These are phyloP conservation scores for Calocera cornea DNA, from an alignment of 768 basidiomycete species.

Conservation along the genomic window DNA sequence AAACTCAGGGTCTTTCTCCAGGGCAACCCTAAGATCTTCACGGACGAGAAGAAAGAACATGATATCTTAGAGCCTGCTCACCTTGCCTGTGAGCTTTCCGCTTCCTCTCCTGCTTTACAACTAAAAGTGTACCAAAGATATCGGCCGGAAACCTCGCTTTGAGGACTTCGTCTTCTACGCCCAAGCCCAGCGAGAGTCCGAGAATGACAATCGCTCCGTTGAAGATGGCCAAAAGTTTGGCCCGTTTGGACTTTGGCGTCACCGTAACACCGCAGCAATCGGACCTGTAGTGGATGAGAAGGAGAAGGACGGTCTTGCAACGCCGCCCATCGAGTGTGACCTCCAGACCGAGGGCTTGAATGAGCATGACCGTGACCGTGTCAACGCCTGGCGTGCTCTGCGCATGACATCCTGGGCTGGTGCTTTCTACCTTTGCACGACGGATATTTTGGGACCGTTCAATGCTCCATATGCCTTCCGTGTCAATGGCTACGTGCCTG, in stretches of 20 bases:
- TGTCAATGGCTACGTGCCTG: constrained; percentile 8
- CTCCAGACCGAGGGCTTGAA: constrained; percentile 4
- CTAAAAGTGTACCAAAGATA: neutral
- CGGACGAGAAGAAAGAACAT: neutral
- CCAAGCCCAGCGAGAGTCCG: constrained; percentile 1
- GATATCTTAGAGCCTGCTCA: neutral
- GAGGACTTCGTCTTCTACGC: constrained; percentile 11
- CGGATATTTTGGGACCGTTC: constrained; percentile 11
- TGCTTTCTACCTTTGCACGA: constrained; percentile 15
- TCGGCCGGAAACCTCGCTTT: neutral
- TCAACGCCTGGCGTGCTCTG: constrained; percentile 10
- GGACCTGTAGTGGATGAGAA: neutral
- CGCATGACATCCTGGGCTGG: constrained; percentile 8
- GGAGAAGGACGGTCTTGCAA: neutral
- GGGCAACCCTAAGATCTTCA: constrained; percentile 1
- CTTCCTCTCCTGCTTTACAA: neutral
- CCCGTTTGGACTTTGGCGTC: neutral
- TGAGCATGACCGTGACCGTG: constrained; percentile 7
- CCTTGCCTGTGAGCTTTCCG: neutral
- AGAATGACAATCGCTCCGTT: constrained; percentile 1
- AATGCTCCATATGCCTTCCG: constrained; percentile 10
- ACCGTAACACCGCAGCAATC: neutral
- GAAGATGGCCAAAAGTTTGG: neutral
- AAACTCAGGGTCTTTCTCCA: neutral
- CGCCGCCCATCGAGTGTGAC: neutral